phyloP scores from a whole-genome alignment of 495 filamentous ascomycete genomes.

The Pyrenula massariospora region DNA sequence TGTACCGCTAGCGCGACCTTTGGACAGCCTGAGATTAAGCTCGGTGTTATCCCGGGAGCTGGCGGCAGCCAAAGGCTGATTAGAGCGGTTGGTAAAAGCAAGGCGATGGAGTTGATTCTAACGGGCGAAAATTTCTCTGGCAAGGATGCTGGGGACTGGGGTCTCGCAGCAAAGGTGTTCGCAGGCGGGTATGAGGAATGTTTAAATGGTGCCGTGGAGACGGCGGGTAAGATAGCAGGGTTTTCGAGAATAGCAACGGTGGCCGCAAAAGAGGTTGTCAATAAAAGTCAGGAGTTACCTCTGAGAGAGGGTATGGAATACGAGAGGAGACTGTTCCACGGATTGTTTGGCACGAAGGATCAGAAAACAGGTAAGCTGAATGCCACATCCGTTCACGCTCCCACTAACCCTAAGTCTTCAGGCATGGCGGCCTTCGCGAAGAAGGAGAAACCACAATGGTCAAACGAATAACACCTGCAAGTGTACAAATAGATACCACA shows the following conservation, averaged over 20 bases:
- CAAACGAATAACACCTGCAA: conserved; percentile 48
- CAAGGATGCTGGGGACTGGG: conserved; percentile 78
- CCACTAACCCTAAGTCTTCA: conserved; percentile 9
- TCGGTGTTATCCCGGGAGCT: conserved; percentile 85
- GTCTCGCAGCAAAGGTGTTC: conserved; percentile 73
- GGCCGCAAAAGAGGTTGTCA: conserved; percentile 96
- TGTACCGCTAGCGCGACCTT: conserved; percentile 74
- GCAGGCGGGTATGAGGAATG: conserved; percentile 65
- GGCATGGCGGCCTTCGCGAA: conserved; percentile 90
- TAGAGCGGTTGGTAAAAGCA: conserved; percentile 73
- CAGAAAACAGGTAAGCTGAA: conserved; percentile 76
- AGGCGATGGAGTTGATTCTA: conserved; percentile 88
- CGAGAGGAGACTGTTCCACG: conserved; percentile 86
- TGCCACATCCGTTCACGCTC: neutral
- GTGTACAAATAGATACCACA: neutral
- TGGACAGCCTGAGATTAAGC: conserved; percentile 92
- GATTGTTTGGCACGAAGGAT: conserved; percentile 82
- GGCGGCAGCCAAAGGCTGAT: conserved; percentile 88
- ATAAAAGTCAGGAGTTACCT: conserved; percentile 84
- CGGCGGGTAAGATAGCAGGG: conserved; percentile 79
- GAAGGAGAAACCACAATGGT: conserved; percentile 92
- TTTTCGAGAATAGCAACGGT: conserved; percentile 69
- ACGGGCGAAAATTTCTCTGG: conserved; percentile 76
- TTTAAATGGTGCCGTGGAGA: conserved; percentile 63
- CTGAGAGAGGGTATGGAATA: conserved; percentile 87